Base-by-base conservation (phyloP, 176 grass and related monocot species). In the Areca catechu region DNA sequence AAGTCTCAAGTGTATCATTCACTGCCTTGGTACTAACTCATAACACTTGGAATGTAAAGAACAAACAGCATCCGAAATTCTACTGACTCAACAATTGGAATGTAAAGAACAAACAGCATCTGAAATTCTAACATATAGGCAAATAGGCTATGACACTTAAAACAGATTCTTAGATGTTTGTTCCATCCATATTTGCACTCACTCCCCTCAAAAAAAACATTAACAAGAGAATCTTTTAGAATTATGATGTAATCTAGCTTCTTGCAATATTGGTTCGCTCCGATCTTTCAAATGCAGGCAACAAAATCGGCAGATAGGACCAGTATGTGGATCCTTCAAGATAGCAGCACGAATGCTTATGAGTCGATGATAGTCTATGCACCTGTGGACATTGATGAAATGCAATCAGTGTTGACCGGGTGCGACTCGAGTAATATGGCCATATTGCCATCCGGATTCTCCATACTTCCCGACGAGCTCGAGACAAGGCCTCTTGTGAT, bases 371-470 rank as follows among this genome's bases (percentile, higher is more conserved):
- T 90, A 51, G 68, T 81, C 16, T 87, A 81, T 71, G 56, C 83
- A 48, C 53, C 69, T 20, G 58, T 87, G 23, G 86, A 96, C 28
- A 66, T 63, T 64, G 68, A 62, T 37, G 18, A 22, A 57, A 59
- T 87, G 53, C 74, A 65, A 58, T 61, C 65, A n/a, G 86, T 90
- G 59, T 67, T 80, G 71, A 37, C 50, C 21, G 83, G 92, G 17
- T 74, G 61, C 20, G 92, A 88, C 67, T 82, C 92, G 2, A 73
- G 86, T 62, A 69, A 19, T 34, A 55, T 91, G 19, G 22, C 75
- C 22, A 18, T 91, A n/a, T 50, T 97, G 82, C 71, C 86, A 25
- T 91, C 63, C 15, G 87, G 93, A 5, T 76, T 97, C 65, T 77
- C 78, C 1, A 78, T 97, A 24, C 54, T 78, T 49, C 80, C 86